phyloP scores from a whole-genome alignment of 768 basidiomycete genomes.

The Kwoniella heveanensis region DNA sequence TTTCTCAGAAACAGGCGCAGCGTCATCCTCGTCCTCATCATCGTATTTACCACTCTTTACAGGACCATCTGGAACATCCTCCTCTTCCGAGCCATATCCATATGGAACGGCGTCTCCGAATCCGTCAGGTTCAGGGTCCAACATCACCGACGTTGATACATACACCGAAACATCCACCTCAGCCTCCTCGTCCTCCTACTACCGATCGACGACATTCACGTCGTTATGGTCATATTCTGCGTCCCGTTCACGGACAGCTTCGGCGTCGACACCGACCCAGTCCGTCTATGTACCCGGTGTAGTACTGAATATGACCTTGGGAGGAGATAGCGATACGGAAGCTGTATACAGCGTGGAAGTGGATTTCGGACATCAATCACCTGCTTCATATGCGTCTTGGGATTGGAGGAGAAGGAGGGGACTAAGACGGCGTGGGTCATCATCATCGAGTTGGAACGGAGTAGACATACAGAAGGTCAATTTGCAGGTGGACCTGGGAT shows the following conservation, averaged over 20 bases:
- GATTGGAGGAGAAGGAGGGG: slow-evolving; percentile 4
- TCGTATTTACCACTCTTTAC: slow-evolving; percentile 12
- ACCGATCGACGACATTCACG: slow-evolving; percentile 16
- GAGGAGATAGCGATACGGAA: slow-evolving; percentile 34
- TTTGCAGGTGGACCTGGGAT: slow-evolving; percentile 53
- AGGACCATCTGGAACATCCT: slow-evolving; percentile 17
- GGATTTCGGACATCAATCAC: slow-evolving; percentile 41
- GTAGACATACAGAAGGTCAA: slow-evolving; percentile 36
- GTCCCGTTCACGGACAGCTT: slow-evolving; percentile 17
- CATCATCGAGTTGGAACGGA: slow-evolving; percentile 22
- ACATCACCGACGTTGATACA: neutral
- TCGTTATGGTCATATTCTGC: slow-evolving; percentile 21
- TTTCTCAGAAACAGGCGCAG: neutral
- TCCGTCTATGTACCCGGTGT: slow-evolving; percentile 28
- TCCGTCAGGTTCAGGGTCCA: neutral
- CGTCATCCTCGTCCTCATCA: slow-evolving; percentile 1
- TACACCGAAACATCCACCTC: slow-evolving; percentile 8
- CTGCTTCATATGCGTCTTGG: neutral
- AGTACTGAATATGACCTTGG: slow-evolving; percentile 25
- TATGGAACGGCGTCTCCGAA: neutral
- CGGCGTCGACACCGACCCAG: slow-evolving; percentile 11
- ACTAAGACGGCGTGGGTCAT: neutral
- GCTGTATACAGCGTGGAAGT: slow-evolving; percentile 49
- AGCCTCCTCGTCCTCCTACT: slow-evolving; percentile 14
- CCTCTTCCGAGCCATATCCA: neutral